Conservation (phyloP, 306 rosid species). For the Oemleria cerasiformis region DNA sequence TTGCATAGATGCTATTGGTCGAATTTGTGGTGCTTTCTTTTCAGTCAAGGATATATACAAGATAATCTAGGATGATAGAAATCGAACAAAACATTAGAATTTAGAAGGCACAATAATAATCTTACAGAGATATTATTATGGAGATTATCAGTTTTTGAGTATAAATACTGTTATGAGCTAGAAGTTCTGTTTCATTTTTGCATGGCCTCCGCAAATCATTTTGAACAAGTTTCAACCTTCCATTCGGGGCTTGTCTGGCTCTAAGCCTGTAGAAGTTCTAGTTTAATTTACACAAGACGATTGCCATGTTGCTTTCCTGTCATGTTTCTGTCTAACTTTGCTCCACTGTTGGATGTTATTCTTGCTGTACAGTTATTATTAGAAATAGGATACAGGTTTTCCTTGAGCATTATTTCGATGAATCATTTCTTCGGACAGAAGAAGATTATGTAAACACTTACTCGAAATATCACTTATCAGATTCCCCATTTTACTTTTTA, state of each 20-base stretch:
- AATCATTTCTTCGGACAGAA: no score
- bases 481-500: neutral
- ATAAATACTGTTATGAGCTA: neutral
- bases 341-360: neutral
- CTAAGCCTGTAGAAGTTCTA: neutral
- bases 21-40: slow-evolving; percentile 1
- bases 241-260: neutral
- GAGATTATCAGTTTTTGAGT: neutral
- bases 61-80: slow-evolving; percentile 9
- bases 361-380: neutral
- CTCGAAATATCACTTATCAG: no score
- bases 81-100: slow-evolving; percentile 14
- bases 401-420: no score
- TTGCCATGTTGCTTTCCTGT: neutral
- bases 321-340: neutral
- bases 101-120: neutral
- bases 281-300: neutral
- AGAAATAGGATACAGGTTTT: no score
- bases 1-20: slow-evolving; percentile 24
- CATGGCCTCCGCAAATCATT: neutral
- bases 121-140: no score
- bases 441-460: no score
- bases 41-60: neutral
- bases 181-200: neutral
- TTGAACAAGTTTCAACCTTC: neutral